Evolutionary conservation across 352 stramenopile genomes (phyloP).

Genomic region (Phytopythium sindhum): DNA sequence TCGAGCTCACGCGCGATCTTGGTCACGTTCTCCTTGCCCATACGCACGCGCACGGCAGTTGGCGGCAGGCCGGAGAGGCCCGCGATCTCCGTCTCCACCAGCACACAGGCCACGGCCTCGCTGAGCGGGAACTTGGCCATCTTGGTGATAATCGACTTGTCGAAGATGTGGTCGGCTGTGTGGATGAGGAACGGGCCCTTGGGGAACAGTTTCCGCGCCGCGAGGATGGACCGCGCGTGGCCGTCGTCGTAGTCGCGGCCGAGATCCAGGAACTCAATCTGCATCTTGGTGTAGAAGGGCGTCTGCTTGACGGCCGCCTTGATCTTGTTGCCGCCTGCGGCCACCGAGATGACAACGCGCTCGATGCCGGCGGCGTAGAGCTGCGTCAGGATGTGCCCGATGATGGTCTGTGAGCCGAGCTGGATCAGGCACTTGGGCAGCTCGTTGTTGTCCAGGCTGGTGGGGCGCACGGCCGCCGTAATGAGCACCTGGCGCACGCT

Average conservation of each 20-base stretch:
- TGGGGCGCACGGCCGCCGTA: constrained; percentile 53
- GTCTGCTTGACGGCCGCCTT: constrained; percentile 62
- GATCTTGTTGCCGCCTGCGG: constrained; percentile 54
- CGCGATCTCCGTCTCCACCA: constrained; percentile 68
- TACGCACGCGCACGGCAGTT: constrained; percentile 62
- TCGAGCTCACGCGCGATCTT: constrained; percentile 55
- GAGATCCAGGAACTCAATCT: constrained; percentile 81
- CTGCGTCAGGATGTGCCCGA: constrained; percentile 77
- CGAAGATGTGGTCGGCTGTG: constrained; percentile 83
- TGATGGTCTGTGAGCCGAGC: constrained; percentile 67
- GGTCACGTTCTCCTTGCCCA: constrained; percentile 53
- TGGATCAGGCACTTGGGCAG: constrained; percentile 74
- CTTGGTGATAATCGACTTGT: constrained; percentile 74
- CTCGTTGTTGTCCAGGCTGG: constrained; percentile 47
- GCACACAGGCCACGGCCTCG: constrained; percentile 60
- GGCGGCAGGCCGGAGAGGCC: constrained; percentile 55
- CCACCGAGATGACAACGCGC: constrained; percentile 75
- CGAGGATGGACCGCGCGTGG: constrained; percentile 68
- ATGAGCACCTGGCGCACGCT: constrained; percentile 57
- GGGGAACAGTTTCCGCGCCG: constrained; percentile 62
- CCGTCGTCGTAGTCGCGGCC: constrained; percentile 61
- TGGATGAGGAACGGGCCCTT: constrained; percentile 77
- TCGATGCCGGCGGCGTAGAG: constrained; percentile 70
- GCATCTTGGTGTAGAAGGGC: constrained; percentile 70
- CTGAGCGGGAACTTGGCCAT: constrained; percentile 54